phyloP scores from a whole-genome alignment of 768 basidiomycete species.

The Lactarius sanguifluus region DNA sequence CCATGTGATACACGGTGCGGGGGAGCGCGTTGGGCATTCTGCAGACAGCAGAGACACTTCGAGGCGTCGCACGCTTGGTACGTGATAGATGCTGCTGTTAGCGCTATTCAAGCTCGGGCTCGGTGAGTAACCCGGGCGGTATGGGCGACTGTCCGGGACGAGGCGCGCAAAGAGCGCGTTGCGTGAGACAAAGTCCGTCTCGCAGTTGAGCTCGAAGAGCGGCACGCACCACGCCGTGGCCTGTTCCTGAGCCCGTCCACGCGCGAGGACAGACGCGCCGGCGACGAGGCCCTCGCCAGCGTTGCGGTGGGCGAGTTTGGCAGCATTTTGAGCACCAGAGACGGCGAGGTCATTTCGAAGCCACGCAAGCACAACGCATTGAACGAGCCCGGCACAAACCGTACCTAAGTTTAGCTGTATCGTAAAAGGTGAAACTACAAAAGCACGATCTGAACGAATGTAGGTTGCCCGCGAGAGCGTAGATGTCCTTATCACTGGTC shows the following conservation, averaged over 20 bases:
- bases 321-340: no score
- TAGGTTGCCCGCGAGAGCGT: no score
- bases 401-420: no score
- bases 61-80: constrained; percentile 51
- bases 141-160: constrained; percentile 73
- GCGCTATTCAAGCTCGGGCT: constrained; percentile 23
- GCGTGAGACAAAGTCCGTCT: constrained; percentile 87
- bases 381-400: no score
- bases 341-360: no score
- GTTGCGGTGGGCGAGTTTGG: no score
- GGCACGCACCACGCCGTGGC: constrained; percentile 63
- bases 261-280: constrained; percentile 67
- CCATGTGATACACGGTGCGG: not conserved
- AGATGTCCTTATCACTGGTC: no score
- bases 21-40: not conserved
- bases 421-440: no score
- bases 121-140: constrained; percentile 59
- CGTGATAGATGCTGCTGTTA: constrained; percentile 45
- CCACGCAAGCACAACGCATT: no score
- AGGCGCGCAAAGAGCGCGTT: constrained; percentile 79
- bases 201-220: constrained; percentile 73
- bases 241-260: constrained; percentile 43
- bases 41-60: constrained; percentile 70
- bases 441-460: no score
- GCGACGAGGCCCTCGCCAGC: constrained; percentile 45